Base-by-base conservation (phyloP, 805 yeast species). In the Wickerhamomyces mucosus region DNA sequence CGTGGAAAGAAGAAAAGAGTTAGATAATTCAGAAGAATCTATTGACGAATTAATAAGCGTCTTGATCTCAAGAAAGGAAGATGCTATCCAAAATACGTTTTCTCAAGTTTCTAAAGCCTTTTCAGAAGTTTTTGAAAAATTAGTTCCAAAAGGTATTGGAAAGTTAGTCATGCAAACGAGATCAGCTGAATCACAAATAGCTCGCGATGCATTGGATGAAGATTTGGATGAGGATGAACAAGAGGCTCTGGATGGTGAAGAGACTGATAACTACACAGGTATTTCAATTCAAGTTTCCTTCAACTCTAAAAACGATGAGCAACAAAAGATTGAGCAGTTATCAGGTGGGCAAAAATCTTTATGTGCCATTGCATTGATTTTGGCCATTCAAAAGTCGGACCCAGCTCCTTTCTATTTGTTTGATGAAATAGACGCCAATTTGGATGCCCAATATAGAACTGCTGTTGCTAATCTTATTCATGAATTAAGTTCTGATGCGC, bases 291-390 rank as follows among this genome's bases (percentile, higher is more conserved):
- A 78, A 8, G 96, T 88, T 3, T 83, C 96, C 0, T 89, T 89
- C 65, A 89, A 85, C 51, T 79, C 94, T 8, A 78, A 78, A 48
- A 66, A 69, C 18, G 81, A 88, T 49, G 96, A 86, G 43, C 95
- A 84, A 52, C 81, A 79, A 38, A 67, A 82, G 39, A 78, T 89
- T 35, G 95, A 85, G 51, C 96, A 88, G 51, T 63, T 92, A 13
- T 84, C 96, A 1, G 98, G 98, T 25, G 98, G 98, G 9, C 98
- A 92, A 50, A 89, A 89, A 53, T 82, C 96, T 0, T 62, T 92
- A n/a, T 88, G 97, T 63, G 97, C 98, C 1, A 75, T 92, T 43
- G 88, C 97, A 0, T 67, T 92, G 31, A 88, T 92, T 42, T 66
- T 92, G 36, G 96, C 98, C 4, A 84, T 89, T 37, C 98, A 92